Evolutionary conservation across 306 rosid species (phyloP), one percentile per base, ranked within the genome.

Genomic region (Trifolium repens): DNA sequence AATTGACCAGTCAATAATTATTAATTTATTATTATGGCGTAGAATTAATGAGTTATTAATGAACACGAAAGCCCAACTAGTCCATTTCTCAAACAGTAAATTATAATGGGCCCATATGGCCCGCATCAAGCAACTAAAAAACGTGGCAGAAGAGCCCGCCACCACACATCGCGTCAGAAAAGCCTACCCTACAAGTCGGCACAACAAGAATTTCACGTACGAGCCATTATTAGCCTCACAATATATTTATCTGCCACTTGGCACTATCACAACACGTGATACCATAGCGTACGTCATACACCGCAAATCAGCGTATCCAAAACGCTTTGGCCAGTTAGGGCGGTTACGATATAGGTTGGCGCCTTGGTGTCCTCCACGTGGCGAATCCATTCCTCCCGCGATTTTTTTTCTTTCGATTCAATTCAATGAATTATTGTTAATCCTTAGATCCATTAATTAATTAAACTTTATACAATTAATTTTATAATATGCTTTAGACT

Each of bases 301-400:
- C 14, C 30, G 76, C 43, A 72, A 63, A 11, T 12, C 69, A 64
- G 11, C 52, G 35, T 63, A 74, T 55, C 49, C 0, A 0, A 5
- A 67, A 84, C 52, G 8, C 52, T 13, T 46, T 26, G 75, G 67
- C 83, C 69, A 62, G 74, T 81, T 69, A 8, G 5, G 60, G 79
- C 73, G 76, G 83, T 71, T 81, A 34, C 61, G 4, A 13, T 49
- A 17, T 17, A 2, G 74, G 66, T 81, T 81, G 81, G 78, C 81
- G 70, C 78, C 66, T 76, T 46, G 66, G 57, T 81, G 84, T 69
- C 53, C 11, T 82, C 92, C 97, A 89, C 93, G 93, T 89, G 89
- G 83, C 40, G 11, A 42, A 40, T 73, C 84, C 84, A 76, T 83
- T 80, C 67, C 76, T 47, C 87, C 87, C 72, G 84, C 85, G 71